Conservation (phyloP, 2,329 filamentous ascomycete genomes). For the Hypoxylon rubiginosum region DNA sequence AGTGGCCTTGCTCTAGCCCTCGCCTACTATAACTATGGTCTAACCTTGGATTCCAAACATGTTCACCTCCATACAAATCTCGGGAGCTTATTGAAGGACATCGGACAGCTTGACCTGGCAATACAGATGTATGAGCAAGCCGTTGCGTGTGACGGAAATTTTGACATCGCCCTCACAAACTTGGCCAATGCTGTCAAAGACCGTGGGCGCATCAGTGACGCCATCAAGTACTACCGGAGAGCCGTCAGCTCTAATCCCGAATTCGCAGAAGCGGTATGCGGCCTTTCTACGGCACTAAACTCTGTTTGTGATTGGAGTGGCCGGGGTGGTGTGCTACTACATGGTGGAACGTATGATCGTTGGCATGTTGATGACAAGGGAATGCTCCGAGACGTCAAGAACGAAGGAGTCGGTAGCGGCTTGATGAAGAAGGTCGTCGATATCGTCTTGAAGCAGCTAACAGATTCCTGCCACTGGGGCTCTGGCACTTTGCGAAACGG, state of each 20-base stretch:
- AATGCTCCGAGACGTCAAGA: conserved; percentile 81
- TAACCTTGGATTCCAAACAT: conserved; percentile 87
- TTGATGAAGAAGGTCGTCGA: conserved; percentile 92
- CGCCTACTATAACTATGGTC: conserved; percentile 94
- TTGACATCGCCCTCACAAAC: conserved; percentile 97
- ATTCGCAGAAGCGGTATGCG: conserved; percentile 97
- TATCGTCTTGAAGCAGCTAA: conserved; percentile 89
- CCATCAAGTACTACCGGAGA: conserved; percentile 90
- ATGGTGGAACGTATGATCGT: conserved; percentile 80
- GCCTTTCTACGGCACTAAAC: conserved; percentile 92
- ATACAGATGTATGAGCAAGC: conserved; percentile 98
- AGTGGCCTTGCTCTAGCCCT: conserved; percentile 90
- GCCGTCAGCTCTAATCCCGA: conserved; percentile 93
- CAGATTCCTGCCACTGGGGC: conserved; percentile 90
- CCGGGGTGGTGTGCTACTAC: conserved; percentile 85
- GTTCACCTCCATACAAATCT: conserved; percentile 98
- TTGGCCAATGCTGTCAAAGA: conserved; percentile 98
- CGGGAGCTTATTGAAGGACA: conserved; percentile 94
- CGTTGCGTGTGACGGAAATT: conserved; percentile 90
- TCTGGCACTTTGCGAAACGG: conserved; percentile 73
- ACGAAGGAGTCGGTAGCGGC: conserved; percentile 74
- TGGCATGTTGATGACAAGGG: conserved; percentile 94
- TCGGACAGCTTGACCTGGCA: conserved; percentile 89
- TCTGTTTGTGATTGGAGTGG: conserved; percentile 96
- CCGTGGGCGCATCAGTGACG: conserved; percentile 90